Evolutionary conservation across 306 rosid species (phyloP).

Genomic region (Vigna reflexopilosa): DNA sequence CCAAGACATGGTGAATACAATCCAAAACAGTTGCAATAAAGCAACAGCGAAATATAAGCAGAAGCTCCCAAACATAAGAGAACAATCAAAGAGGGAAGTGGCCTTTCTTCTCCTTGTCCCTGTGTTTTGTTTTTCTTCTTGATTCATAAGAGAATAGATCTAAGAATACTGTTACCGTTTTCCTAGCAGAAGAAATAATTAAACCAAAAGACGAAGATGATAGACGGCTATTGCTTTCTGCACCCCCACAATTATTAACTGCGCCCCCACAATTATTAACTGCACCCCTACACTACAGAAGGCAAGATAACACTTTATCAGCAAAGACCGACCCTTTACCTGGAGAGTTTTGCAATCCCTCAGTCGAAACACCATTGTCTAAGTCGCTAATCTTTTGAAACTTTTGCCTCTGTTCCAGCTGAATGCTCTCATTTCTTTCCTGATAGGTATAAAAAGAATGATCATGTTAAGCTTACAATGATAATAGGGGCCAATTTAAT

Average conservation of each 20-base stretch:
- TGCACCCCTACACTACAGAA: too few species aligned
- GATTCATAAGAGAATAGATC: conserved; percentile 25
- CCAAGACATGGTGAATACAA: conserved; percentile 25
- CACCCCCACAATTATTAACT: too few species aligned
- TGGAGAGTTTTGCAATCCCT: conserved; percentile 61
- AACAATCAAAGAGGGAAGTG: conserved; percentile 37
- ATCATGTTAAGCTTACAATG: conserved; percentile 25
- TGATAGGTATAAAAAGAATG: conserved; percentile 31
- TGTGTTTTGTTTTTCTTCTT: not conserved
- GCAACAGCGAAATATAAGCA: conserved; percentile 5
- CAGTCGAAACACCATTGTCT: conserved; percentile 57
- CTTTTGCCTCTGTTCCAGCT: conserved; percentile 63
- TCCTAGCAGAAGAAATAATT: conserved; percentile 20
- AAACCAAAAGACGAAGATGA: not conserved
- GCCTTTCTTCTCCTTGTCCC: conserved; percentile 14
- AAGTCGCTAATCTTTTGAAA: conserved; percentile 58
- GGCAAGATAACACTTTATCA: conserved; percentile 10
- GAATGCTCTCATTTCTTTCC: conserved; percentile 63
- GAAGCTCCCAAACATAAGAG: conserved; percentile 32
- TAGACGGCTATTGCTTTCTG: too few species aligned
- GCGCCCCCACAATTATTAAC: too few species aligned
- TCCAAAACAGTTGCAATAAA: conserved; percentile 18
- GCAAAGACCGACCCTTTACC: conserved; percentile 47
- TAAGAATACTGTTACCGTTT: conserved; percentile 19
- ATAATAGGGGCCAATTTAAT: not conserved